Conservation (phyloP, 2,329 filamentous ascomycete genomes). For the Colletotrichum trifolii region DNA sequence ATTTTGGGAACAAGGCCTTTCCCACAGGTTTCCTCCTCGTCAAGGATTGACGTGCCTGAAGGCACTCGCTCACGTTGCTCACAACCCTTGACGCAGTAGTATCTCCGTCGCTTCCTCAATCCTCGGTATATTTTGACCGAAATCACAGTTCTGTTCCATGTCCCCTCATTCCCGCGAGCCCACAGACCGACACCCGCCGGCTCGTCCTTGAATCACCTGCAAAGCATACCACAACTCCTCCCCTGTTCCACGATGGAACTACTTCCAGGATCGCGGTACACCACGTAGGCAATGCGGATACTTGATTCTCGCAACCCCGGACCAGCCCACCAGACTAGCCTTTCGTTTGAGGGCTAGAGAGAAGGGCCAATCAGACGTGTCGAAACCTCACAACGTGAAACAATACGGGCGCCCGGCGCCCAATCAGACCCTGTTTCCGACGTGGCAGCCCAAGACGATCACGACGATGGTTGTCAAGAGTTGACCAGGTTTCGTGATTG, state of each 20-base stretch:
- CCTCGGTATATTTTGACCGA: slow-evolving; percentile 10
- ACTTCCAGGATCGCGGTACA: background rate
- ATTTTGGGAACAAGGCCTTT: slow-evolving; percentile 26
- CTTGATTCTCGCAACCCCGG: too few species aligned
- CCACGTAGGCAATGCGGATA: too few species aligned
- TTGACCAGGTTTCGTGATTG: slow-evolving; percentile 3
- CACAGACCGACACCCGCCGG: slow-evolving; percentile 20
- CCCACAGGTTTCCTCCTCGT: slow-evolving; percentile 6
- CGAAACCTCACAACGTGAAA: slow-evolving; percentile 29
- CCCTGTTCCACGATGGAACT: slow-evolving; percentile 10
- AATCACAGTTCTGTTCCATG: slow-evolving; percentile 3
- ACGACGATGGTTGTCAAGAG: slow-evolving; percentile 17
- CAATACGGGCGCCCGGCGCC: slow-evolving; percentile 21
- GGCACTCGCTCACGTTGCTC: too few species aligned
- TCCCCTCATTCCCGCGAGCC: slow-evolving; percentile 17
- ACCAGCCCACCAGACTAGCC: slow-evolving; percentile 23
- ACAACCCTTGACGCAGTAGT: too few species aligned
- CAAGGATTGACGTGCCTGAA: too few species aligned
- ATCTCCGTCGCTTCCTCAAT: background rate
- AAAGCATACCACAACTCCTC: slow-evolving; percentile 17
- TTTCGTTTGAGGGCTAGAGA: slow-evolving; percentile 28
- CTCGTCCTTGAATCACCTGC: slow-evolving; percentile 20
- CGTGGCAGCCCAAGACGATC: slow-evolving; percentile 34
- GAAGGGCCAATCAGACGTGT: slow-evolving; percentile 24
- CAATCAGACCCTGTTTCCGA: slow-evolving; percentile 30